These are phyloP conservation scores for Aspergillus homomorphus DNA, from an alignment of 495 filamentous ascomycete species.

Conservation along the genomic window DNA sequence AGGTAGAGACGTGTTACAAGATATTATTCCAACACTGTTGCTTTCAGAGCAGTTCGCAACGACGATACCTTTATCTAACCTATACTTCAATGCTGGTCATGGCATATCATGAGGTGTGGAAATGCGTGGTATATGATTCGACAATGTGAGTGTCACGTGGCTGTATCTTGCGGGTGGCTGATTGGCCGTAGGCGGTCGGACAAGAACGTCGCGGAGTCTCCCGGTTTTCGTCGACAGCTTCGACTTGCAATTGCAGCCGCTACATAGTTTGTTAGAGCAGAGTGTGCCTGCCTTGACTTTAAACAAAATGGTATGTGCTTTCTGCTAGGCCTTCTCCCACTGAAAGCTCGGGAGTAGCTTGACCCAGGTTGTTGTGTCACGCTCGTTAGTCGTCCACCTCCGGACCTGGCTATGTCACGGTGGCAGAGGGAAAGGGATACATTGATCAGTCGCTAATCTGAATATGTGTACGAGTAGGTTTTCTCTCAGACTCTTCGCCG, in stretches of 20 bases:
- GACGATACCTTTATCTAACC: too few relatives aligned
- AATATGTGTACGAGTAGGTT: conserved; percentile 19
- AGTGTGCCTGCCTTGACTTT: conserved; percentile 10
- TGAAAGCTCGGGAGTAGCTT: background rate
- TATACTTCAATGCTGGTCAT: background rate
- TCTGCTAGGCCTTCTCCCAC: background rate
- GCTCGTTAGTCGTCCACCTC: background rate
- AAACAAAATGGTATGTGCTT: conserved; percentile 33
- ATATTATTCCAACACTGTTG: too few relatives aligned
- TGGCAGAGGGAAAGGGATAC: background rate
- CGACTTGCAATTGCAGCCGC: conserved; percentile 21
- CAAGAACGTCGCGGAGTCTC: conserved; percentile 26
- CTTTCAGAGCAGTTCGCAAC: too few relatives aligned
- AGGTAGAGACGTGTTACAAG: too few relatives aligned
- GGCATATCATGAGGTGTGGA: background rate
- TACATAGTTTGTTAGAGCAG: conserved; percentile 27
- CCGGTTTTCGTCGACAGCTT: conserved; percentile 41
- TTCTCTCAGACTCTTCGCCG: conserved; percentile 46
- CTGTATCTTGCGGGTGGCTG: conserved; percentile 13
- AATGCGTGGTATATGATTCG: conserved; percentile 17
- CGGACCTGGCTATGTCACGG: background rate
- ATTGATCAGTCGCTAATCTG: conserved; percentile 24
- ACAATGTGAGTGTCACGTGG: conserved; percentile 19
- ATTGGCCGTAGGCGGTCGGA: conserved; percentile 29
- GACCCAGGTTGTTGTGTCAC: background rate